Base-by-base conservation (phyloP, 2,329 filamentous ascomycete species). In the Tolypocladium amazonense region DNA sequence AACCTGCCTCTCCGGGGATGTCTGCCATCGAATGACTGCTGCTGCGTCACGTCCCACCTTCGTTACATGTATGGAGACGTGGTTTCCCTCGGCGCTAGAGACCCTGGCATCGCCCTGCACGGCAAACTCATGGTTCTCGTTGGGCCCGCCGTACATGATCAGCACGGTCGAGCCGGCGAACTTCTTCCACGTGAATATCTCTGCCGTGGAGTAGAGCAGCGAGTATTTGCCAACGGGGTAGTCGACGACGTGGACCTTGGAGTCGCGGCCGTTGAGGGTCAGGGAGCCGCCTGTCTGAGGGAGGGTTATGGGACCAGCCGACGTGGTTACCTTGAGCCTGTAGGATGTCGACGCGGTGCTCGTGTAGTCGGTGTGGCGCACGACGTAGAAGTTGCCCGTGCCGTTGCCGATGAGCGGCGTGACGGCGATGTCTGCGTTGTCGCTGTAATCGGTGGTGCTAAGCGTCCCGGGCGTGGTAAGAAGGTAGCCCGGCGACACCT, bases 141-240 rank as follows among this genome's bases (percentile, higher is more conserved):
- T 77, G 0, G 79, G 75, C 0, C 82, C 85, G 3, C 84, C 84
- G 63, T 89, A 90, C 3, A 90, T 72, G 1, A 90, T 71, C 2
- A 89, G 70, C 1, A 85, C 80, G 18, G 82, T 86, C 69, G 79
- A 81, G 45, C 80, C 73, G 0, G 76, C 77, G 61, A 87, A 85
- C 57, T 81, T 78, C 69, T 90, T 87, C 82, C 86, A 88, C 0
- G 86, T 88, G 62, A 86, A 84, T 30, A 90, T 81, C 66, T 90
- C 87, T 0, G 85, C 85, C 2, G 87, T 87, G 0, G 84, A 88
- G 71, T 89, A 90, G 0, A 88, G 69, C 20, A 90, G 67, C 1
- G 76, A 81, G 6, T 76, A 72, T n/a, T 80, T 78, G 0, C 83
- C 85, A 55, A 89, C 72, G 15, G 81, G 76, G 61, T 89, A 90